Evolutionary conservation across 2,329 filamentous ascomycete species (phyloP).

Genomic region (Ophiostoma tasmaniense): DNA sequence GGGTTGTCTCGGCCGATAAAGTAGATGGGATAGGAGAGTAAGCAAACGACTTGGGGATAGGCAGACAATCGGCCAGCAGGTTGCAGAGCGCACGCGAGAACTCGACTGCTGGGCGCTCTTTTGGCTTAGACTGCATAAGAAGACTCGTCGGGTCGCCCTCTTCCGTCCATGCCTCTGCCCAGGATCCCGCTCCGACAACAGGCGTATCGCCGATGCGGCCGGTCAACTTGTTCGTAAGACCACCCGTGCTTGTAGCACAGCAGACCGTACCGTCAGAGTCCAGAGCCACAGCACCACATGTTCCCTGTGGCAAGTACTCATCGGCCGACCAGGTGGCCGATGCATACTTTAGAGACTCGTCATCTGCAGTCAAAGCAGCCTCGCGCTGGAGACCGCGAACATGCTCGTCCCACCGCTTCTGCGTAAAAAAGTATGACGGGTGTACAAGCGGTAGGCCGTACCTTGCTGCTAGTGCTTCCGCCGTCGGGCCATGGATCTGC

Average conservation of each 20-base stretch:
- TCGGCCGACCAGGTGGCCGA: conserved; percentile 16
- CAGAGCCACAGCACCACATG: conserved; percentile 72
- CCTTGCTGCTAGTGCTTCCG: conserved; percentile 56
- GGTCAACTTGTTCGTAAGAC: conserved; percentile 80
- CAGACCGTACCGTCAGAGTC: conserved; percentile 69
- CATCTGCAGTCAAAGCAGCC: conserved; percentile 6
- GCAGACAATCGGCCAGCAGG: conserved; percentile 52
- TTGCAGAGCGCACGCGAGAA: conserved; percentile 37
- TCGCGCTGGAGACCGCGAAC: conserved; percentile 42
- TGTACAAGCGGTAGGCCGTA: conserved; percentile 67
- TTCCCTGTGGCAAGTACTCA: conserved; percentile 68
- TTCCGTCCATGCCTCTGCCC: conserved; percentile 75
- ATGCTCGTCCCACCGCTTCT: conserved; percentile 64
- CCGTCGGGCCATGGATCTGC: conserved; percentile 45
- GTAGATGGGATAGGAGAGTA: not conserved
- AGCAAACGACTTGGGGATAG: conserved; percentile 31
- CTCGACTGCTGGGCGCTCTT: conserved; percentile 27
- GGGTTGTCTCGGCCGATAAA: conserved; percentile 29
- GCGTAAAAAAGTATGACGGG: conserved; percentile 68
- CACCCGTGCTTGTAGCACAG: conserved; percentile 60
- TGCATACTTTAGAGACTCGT: not conserved
- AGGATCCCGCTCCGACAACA: conserved; percentile 74
- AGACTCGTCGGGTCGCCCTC: conserved; percentile 30
- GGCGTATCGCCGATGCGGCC: conserved; percentile 83
- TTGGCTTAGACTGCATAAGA: conserved; percentile 10